phyloP scores from a whole-genome alignment of 2,329 filamentous ascomycete genomes.

The Huntiella decipiens region DNA sequence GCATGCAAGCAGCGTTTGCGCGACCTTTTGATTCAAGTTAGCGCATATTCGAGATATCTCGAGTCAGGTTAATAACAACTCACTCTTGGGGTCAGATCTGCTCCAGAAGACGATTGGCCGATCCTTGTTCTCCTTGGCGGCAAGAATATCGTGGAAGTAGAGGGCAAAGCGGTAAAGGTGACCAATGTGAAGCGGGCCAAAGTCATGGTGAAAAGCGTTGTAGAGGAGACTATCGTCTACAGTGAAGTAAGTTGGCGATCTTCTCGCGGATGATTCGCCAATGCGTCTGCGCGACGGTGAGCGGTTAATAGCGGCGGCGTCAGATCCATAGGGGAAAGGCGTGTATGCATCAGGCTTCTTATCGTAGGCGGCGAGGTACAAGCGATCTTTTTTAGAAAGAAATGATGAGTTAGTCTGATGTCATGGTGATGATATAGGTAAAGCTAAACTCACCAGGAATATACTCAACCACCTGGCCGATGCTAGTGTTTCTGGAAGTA shows the following conservation, averaged over 20 bases:
- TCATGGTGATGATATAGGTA: neutral
- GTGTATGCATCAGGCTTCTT: slow-evolving; percentile 65
- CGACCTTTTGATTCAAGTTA: slow-evolving; percentile 36
- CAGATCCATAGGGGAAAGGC: slow-evolving; percentile 62
- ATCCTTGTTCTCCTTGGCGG: slow-evolving; percentile 75
- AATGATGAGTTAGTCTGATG: too few species aligned
- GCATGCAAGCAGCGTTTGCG: slow-evolving; percentile 81
- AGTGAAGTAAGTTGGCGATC: slow-evolving; percentile 76
- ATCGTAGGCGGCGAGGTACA: slow-evolving; percentile 86
- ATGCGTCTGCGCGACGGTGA: slow-evolving; percentile 26
- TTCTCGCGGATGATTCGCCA: slow-evolving; percentile 16
- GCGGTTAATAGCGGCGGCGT: slow-evolving; percentile 25
- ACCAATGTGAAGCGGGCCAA: slow-evolving; percentile 90
- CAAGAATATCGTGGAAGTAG: slow-evolving; percentile 85
- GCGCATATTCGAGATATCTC: neutral
- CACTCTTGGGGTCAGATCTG: slow-evolving; percentile 75
- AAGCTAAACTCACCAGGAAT: slow-evolving; percentile 54
- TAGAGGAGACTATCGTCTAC: slow-evolving; percentile 85
- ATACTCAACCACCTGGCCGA: slow-evolving; percentile 70
- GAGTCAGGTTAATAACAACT: neutral
- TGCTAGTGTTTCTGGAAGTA: slow-evolving; percentile 5
- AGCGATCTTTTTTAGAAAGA: slow-evolving; percentile 43
- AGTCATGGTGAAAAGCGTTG: slow-evolving; percentile 97
- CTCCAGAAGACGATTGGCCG: slow-evolving; percentile 93
- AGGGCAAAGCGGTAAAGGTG: slow-evolving; percentile 94